These are phyloP conservation scores for Tirmania nivea DNA, from an alignment of 495 filamentous ascomycete species.

Conservation along the genomic window DNA sequence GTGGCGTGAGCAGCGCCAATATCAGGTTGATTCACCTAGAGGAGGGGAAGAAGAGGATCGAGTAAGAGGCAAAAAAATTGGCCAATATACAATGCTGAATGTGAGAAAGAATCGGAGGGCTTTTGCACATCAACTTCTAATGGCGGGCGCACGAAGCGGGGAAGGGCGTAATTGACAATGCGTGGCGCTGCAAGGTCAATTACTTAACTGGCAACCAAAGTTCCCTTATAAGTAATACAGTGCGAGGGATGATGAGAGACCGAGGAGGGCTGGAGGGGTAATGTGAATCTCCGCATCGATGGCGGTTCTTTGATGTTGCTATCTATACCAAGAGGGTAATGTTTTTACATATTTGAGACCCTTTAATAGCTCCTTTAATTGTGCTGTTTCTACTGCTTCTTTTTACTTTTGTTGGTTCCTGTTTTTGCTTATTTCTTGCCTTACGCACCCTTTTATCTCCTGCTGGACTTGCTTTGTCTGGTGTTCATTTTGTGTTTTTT, in stretches of 20 bases:
- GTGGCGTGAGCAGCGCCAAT: conserved; percentile 41
- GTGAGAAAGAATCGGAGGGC: neutral
- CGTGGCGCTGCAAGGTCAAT: neutral
- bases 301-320: neutral
- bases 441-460: neutral
- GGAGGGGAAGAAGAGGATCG: conserved; percentile 92
- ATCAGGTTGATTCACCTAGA: conserved; percentile 61
- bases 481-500: no score
- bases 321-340: neutral
- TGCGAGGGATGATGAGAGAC: neutral
- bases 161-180: neutral
- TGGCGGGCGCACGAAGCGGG: neutral
- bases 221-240: no score
- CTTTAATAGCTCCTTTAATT: neutral
- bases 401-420: neutral
- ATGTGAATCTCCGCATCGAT: neutral
- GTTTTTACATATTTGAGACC: neutral
- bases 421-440: neutral
- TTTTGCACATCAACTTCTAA: neutral
- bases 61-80: conserved; percentile 26
- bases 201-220: neutral
- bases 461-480: no score
- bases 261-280: neutral
- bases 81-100: neutral
- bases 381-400: neutral